Conservation (phyloP, 1,139 yeast species). For the Magnusiomyces fungicola region DNA sequence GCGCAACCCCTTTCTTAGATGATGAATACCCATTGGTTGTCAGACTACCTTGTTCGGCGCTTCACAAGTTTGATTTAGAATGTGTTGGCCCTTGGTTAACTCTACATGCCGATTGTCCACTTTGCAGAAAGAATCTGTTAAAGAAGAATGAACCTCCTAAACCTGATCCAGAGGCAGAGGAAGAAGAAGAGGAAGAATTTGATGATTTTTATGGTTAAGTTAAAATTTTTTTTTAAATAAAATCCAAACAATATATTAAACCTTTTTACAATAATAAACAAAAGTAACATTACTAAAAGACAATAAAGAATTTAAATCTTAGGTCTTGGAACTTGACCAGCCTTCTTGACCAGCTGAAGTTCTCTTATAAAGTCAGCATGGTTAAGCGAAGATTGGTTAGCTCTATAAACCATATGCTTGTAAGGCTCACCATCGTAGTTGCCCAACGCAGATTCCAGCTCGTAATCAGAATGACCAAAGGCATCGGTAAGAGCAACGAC, state of each 20-base stretch:
- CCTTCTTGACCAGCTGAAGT: neutral
- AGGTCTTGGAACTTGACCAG: neutral
- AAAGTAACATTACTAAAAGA: neutral
- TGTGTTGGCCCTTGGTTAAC: slow-evolving; percentile 88
- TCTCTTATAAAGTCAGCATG: neutral
- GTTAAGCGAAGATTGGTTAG: neutral
- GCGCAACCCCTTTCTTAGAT: slow-evolving; percentile 63
- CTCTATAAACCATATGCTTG: neutral
- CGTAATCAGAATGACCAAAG: slow-evolving; percentile 12
- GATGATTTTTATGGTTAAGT: slow-evolving; percentile 51
- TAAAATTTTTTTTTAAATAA: neutral
- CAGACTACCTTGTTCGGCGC: slow-evolving; percentile 61
- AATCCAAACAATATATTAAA: neutral
- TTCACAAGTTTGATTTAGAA: slow-evolving; percentile 78
- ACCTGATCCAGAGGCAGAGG: slow-evolving; percentile 44
- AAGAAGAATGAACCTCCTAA: slow-evolving; percentile 42
- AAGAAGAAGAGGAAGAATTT: slow-evolving; percentile 55
- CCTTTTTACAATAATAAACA: neutral
- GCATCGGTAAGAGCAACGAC: slow-evolving; percentile 10
- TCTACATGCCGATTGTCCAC: slow-evolving; percentile 75
- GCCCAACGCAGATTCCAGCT: slow-evolving; percentile 10
- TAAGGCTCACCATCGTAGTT: slow-evolving; percentile 13
- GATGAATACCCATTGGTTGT: slow-evolving; percentile 79
- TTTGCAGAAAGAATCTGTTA: slow-evolving; percentile 69
- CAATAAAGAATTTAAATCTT: neutral